Evolutionary conservation across 2,329 filamentous ascomycete species (phyloP), one percentile per base, ranked within the genome.

Genomic region (Mycocentrospora acerina): DNA sequence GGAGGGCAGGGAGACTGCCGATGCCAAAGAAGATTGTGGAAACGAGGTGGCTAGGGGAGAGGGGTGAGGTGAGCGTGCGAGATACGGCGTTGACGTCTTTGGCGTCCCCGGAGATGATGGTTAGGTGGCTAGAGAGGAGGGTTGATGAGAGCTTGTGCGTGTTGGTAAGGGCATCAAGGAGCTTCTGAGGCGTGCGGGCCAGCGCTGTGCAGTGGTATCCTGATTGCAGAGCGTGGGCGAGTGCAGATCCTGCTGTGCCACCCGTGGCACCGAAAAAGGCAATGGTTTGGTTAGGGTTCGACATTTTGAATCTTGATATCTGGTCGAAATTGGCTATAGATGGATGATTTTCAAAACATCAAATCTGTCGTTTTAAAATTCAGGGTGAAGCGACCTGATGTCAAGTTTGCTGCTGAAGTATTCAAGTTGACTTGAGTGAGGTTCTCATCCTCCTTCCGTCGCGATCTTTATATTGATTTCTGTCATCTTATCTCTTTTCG

Each of bases 251-350:
- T 24, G 69, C 66, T 44, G 70, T 71, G 32, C 74, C 76, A 38
- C 73, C 74, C 15, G 75, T 78, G 16, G 75, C 73, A 31, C 76
- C 76, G 46, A 79, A 71, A 62, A 79, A 77, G 27, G 73, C 71
- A 37, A 77, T 54, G 22, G 68, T 71, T 32, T 41, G 57, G 10
- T 44, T 44, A 48, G 51, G 32, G 43, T 48, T 27, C 32, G 35
- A 42, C 44, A 48, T 51, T 6, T 22, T 22, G 5, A 26, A n/a
- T 51, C 30, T 11, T 18, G 13, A 24, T 14, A 13, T 5, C 9
- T 9, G 5, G 19, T 22, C 9, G 19, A 9, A 22, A 22, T 22
- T 22, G 19, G 19, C 19, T 22, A 9, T 22, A 22, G 19, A 9
- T 22, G 19, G 19, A 22, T 22, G n/a, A n/a, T n/a, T n/a, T n/a